Base-by-base conservation (phyloP, 139 green algal species). In the Chlamydomonas sp. region DNA sequence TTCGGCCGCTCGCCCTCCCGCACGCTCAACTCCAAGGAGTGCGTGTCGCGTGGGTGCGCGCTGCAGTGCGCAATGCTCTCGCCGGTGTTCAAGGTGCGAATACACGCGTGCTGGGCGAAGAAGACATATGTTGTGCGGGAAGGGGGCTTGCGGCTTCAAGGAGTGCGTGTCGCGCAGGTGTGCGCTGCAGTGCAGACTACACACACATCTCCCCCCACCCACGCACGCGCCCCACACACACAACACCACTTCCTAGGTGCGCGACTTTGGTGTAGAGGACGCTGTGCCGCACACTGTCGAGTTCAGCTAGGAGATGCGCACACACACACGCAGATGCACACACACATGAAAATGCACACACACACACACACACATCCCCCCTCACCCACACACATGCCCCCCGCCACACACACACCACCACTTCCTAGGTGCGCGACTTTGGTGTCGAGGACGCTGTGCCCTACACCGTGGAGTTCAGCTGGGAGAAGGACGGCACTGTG, bases 11-110 rank as follows among this genome's bases (percentile, higher is more conserved):
- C 88, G 35, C 84, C 87, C 61, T 82, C 69, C 70, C 81, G 95
- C 59, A 98, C 93, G 1, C 81, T 99, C 68, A 97, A 99, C 75
- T 85, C 88, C 65, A 96, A 95, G 76, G 95, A 99, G 82, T 93
- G 82, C 57, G 89, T 98, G 34, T 83, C 85, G 30, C 73, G 92
- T 2, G 95, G 95, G 5, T 93, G 85, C 49, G 95, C 95, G 28
- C 85, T 99, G 74, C 91, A 98, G 80, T 96, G 91, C 77, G 95
- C 95, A 60, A 99, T 99, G 95, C 89, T 99, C 43, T 93, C 80
- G 48, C 95, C 95, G 70, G 85, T 91, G 37, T 98, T 98, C 86
- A 88, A 85, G 78, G 81, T 80, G 58, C n/a, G n/a, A n/a, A n/a
- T n/a, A n/a, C n/a, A n/a, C n/a, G n/a, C n/a, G n/a, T n/a, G n/a